Evolutionary conservation across 2,329 filamentous ascomycete genomes (phyloP).

Genomic region (Curvularia verruculosa): DNA sequence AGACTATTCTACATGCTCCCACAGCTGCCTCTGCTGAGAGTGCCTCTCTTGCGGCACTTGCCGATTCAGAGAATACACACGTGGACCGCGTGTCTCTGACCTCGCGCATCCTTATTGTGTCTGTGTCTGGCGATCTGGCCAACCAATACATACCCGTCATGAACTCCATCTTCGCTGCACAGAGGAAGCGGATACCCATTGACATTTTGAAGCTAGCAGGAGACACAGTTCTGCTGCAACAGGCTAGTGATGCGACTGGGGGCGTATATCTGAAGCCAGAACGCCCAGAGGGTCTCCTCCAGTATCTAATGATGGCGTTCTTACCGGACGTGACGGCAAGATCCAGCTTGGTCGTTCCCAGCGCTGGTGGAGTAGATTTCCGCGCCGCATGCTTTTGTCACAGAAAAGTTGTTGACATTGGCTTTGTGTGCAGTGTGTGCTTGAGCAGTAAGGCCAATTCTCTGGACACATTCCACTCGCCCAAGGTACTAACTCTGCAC

Average conservation of each 20-base stretch:
- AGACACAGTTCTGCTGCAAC: conserved; percentile 89
- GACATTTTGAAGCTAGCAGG: conserved; percentile 88
- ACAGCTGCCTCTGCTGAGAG: conserved; percentile 52
- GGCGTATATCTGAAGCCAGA: conserved; percentile 70
- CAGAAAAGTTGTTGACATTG: conserved; percentile 84
- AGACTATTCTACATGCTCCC: conserved; percentile 59
- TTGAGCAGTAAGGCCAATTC: conserved; percentile 68
- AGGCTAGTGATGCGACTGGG: conserved; percentile 77
- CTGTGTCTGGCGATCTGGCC: conserved; percentile 84
- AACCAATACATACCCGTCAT: conserved; percentile 97
- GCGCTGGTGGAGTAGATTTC: conserved; percentile 89
- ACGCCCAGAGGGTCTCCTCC: conserved; percentile 68
- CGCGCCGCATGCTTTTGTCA: conserved; percentile 99
- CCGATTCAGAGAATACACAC: conserved; percentile 46
- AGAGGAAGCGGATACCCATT: conserved; percentile 84
- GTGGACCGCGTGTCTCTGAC: conserved; percentile 62
- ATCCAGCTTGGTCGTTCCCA: conserved; percentile 74
- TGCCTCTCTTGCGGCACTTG: conserved; percentile 53
- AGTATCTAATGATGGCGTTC: conserved; percentile 95
- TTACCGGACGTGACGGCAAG: conserved; percentile 72
- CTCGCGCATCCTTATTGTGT: conserved; percentile 86
- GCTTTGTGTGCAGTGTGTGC: conserved; percentile 95
- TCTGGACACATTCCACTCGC: conserved; percentile 11
- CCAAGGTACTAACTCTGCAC: conserved; percentile 10
- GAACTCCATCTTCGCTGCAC: conserved; percentile 96